Conservation (phyloP, 2,329 filamentous ascomycete genomes). For the Sclerotinia minor region DNA sequence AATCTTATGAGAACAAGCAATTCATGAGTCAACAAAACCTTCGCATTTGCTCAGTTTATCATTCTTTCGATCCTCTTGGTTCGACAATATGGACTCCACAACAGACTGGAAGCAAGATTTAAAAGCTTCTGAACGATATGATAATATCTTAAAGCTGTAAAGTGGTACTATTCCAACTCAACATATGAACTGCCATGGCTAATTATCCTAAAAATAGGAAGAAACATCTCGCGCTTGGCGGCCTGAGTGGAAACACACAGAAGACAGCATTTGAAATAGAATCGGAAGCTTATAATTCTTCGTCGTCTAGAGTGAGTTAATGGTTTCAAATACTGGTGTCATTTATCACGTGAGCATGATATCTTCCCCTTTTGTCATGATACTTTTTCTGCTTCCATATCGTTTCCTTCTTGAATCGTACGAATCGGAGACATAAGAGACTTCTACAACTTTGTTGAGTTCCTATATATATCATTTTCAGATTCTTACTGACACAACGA, state of each 20-base stretch:
- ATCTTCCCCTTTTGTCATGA: background rate
- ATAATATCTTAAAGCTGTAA: constrained; percentile 63
- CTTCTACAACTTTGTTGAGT: background rate
- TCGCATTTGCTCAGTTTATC: background rate
- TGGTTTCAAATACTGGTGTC: constrained; percentile 10
- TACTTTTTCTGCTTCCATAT: background rate
- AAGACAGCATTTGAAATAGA: constrained; percentile 63
- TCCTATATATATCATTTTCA: background rate
- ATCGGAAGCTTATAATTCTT: constrained; percentile 59
- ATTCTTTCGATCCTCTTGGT: background rate
- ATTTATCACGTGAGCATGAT: background rate
- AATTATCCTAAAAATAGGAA: constrained; percentile 29
- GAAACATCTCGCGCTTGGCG: constrained; percentile 42
- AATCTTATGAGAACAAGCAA: background rate
- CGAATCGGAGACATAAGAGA: background rate
- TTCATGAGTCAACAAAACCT: background rate
- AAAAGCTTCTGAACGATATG: constrained; percentile 54
- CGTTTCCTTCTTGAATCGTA: background rate
- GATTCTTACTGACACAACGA: background rate
- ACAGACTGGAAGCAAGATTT: constrained; percentile 39
- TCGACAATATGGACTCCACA: constrained; percentile 31
- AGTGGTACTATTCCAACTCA: constrained; percentile 36
- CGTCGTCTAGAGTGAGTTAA: constrained; percentile 56
- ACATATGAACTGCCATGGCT: background rate
- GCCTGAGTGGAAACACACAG: constrained; percentile 50